phyloP scores from a whole-genome alignment of 805 yeast genomes.

The Suhomyces sp. region DNA sequence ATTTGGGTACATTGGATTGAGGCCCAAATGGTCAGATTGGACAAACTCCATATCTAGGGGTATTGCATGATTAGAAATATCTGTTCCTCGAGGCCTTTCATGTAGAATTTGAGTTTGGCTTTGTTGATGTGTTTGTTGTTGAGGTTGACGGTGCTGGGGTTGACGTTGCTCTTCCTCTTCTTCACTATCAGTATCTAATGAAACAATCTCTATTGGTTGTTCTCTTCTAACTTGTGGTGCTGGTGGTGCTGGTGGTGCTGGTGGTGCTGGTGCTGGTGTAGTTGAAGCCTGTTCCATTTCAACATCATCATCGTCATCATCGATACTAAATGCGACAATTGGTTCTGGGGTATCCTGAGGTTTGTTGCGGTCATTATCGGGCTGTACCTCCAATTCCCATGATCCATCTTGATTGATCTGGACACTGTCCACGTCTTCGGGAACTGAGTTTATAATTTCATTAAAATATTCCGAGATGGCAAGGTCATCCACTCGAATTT shows the following conservation, averaged over 20 bases:
- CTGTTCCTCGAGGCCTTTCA: no score
- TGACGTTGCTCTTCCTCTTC: constrained; percentile 27
- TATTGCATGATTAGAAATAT: no score
- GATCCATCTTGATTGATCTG: constrained; percentile 69
- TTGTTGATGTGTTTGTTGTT: background rate
- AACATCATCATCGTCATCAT: background rate
- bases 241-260: background rate
- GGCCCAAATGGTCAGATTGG: no score
- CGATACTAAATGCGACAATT: background rate
- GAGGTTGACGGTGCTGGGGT: background rate
- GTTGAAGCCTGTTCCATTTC: constrained; percentile 11
- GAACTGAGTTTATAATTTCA: constrained; percentile 57
- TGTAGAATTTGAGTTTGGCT: no score
- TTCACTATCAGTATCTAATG: constrained; percentile 51
- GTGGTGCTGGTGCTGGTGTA: no score
- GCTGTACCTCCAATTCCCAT: constrained; percentile 52
- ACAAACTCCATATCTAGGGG: no score
- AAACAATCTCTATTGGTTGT: constrained; percentile 41
- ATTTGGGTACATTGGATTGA: no score
- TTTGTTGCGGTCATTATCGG: constrained; percentile 16
- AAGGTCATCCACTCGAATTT: constrained; percentile 54
- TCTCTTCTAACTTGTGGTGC: background rate
- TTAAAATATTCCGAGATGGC: constrained; percentile 72
- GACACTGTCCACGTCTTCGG: constrained; percentile 60
- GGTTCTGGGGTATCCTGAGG: constrained; percentile 4